These are phyloP conservation scores for Juglanconis sp. DNA, from an alignment of 2,329 filamentous ascomycete species.

Conservation along the genomic window DNA sequence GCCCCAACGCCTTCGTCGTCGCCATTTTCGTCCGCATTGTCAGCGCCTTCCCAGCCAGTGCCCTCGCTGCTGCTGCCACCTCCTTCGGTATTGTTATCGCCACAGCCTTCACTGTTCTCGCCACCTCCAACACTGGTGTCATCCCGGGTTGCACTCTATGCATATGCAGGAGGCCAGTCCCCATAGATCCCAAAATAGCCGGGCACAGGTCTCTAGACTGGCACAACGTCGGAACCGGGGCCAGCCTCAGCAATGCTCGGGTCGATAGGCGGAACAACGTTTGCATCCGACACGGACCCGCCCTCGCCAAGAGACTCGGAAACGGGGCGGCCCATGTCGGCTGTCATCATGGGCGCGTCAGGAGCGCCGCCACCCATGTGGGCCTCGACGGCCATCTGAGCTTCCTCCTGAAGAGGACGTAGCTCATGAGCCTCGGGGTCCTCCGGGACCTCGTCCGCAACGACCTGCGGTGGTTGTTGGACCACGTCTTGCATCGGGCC, in stretches of 20 bases:
- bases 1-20: no score
- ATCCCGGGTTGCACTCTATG: neutral
- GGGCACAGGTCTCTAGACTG: neutral
- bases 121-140: no score
- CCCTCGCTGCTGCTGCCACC: no score
- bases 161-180: neutral
- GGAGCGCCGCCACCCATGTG: slow-evolving; percentile 5
- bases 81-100: no score
- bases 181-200: neutral
- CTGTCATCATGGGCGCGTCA: slow-evolving; percentile 13
- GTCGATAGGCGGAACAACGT: neutral
- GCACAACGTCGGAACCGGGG: neutral
- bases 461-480: neutral
- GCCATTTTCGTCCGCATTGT: no score
- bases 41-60: no score
- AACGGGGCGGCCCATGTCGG: neutral
- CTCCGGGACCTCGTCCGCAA: slow-evolving; percentile 1
- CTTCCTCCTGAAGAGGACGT: slow-evolving; percentile 15
- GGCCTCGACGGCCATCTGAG: slow-evolving; percentile 11
- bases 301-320: slow-evolving; percentile 12
- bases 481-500: neutral
- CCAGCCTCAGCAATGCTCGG: neutral
- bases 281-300: neutral
- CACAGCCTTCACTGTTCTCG: no score
- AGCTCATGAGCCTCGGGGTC: slow-evolving; percentile 1